Base-by-base conservation (phyloP, 2,329 filamentous ascomycete species). In the Mollisiaceae sp. region DNA sequence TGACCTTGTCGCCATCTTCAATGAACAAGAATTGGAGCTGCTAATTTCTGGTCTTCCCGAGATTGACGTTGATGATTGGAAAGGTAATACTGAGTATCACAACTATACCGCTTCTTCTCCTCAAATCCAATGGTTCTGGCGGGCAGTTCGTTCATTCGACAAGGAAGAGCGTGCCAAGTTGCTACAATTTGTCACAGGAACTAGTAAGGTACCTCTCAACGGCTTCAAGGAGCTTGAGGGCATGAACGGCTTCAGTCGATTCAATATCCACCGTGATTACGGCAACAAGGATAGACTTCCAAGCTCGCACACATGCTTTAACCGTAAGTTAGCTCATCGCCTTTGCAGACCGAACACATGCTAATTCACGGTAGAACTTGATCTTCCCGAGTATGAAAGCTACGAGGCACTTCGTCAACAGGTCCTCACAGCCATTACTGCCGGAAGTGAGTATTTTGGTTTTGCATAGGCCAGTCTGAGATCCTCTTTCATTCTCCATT, bases 51-150 rank as follows among this genome's bases (percentile, higher is more conserved):
- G 95, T 76, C 85, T 99, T 60, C 95, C 95, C 1, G 95, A 99
- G 75, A 97, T 99, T 72, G 94, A 99, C 73, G 88, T 98, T 47
- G 95, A 99, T 75, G 95, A 99, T 80, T 99, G 95, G 95, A 97
- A 97, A 86, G 93, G 92, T 80, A 97, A 97, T 79, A 97, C 94
- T 1, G 96, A 99, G 77, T 98, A 99, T 74, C 94, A 98, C 80
- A 98, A 98, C 79, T 99, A 99, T 81, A 93, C 88, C 4, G 90
- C 92, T 38, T 94, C 94, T 0, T 97, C 95, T 2, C 92, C 93
- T 54, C 96, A 99, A 77, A 97, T 99, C 66, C 94, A 98, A 78
- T 99, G 95, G 95, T 99, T 99, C 87, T 99, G 95, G 95, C 91
- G 96, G 75, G 95, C 95, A 32, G 89, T 99, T 52, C 90, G 95